A percentile compares a stretch with the other conserved stretches of the same genome.
These are phyloP conservation scores for Venturiaceae sp. DNA, from an alignment of 2,329 filamentous ascomycete species.

Conservation along the genomic window DNA sequence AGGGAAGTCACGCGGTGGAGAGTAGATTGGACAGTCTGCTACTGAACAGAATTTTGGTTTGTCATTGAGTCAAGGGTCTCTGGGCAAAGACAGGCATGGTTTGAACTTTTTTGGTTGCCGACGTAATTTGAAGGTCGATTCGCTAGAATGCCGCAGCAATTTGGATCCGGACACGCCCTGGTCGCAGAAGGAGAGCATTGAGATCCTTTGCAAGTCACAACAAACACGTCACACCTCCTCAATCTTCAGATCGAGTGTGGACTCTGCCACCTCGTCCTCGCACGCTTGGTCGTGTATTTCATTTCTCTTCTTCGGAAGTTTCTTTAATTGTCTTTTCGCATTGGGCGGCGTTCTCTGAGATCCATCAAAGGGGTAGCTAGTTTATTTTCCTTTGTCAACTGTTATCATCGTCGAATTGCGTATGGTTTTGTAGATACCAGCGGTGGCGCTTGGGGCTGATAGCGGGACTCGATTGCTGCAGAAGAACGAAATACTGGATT, in stretches of 20 bases:
- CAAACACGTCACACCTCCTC: background rate
- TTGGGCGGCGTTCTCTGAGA: background rate
- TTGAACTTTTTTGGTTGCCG: no score
- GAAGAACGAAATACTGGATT: background rate
- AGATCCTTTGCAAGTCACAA: background rate
- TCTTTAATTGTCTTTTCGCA: conserved; percentile 1
- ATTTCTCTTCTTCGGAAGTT: background rate
- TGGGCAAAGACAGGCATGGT: no score
- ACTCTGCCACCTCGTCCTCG: no score
- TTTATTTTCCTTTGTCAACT: background rate
- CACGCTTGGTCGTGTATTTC: background rate
- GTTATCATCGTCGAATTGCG: background rate
- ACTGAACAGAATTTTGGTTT: no score
- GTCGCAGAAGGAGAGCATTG: no score
- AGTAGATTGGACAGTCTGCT: background rate
- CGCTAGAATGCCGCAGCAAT: no score
- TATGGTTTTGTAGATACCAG: conserved; percentile 1
- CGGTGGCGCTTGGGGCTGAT: background rate
- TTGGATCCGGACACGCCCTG: no score
- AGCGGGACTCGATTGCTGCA: background rate
- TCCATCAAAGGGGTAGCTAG: background rate
- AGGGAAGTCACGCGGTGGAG: conserved; percentile 53
- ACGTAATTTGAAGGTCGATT: no score
- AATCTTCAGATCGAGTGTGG: background rate
- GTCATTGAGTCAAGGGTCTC: no score